Evolutionary conservation across 2,329 filamentous ascomycete genomes (phyloP).

Genomic region (Phoma sp.): DNA sequence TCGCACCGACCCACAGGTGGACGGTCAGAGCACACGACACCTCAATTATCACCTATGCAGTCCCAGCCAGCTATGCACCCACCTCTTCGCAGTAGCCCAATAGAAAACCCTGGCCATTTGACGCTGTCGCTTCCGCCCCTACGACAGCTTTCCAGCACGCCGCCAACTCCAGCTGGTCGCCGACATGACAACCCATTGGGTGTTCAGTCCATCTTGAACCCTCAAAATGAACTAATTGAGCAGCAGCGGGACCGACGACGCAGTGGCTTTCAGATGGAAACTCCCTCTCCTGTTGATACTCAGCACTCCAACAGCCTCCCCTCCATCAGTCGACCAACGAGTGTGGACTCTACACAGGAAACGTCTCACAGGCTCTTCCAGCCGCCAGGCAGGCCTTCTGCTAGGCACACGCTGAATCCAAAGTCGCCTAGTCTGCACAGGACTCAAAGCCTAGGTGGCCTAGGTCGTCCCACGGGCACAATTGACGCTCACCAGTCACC

Average conservation of each 20-base stretch:
- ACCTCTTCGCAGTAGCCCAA: constrained; percentile 30
- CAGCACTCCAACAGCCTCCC: constrained; percentile 44
- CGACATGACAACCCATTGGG: constrained; percentile 48
- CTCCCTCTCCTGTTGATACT: constrained; percentile 48
- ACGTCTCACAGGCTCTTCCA: constrained; percentile 34
- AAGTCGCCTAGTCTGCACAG: constrained; percentile 62
- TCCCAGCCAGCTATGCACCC: constrained; percentile 37
- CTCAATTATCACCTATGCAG: constrained; percentile 39
- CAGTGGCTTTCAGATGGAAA: constrained; percentile 55
- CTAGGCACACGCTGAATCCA: constrained; percentile 64
- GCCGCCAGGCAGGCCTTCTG: constrained; percentile 32
- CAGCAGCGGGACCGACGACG: constrained; percentile 46
- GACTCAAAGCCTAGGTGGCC: constrained; percentile 57
- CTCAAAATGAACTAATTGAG: constrained; percentile 46
- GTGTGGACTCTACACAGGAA: constrained; percentile 42
- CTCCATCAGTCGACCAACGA: constrained; percentile 46
- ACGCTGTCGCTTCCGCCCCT: constrained; percentile 44
- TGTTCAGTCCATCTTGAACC: constrained; percentile 57
- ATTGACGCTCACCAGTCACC: constrained; percentile 60
- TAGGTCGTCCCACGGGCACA: constrained; percentile 54
- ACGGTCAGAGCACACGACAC: constrained; percentile 36
- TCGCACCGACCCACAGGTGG: constrained; percentile 31
- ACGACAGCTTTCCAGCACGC: constrained; percentile 45
- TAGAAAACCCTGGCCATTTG: constrained; percentile 24
- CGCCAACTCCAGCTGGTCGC: constrained; percentile 42